Conservation (phyloP, 108 stramenopile species). For the Chaetoceros tenuissimus region DNA sequence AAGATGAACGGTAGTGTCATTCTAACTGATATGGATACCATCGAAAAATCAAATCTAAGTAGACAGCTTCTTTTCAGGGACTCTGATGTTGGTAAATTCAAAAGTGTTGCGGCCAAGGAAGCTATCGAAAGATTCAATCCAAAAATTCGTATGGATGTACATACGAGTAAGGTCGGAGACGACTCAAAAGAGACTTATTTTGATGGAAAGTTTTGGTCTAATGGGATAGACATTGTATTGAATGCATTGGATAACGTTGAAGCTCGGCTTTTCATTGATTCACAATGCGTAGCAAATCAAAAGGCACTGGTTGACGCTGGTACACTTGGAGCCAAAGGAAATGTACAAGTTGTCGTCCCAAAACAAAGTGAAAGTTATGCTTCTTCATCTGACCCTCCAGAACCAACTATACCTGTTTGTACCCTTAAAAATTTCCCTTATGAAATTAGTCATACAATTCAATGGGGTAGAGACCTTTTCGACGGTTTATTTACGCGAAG, state of each 20-base stretch:
- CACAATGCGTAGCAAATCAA: constrained; percentile 62
- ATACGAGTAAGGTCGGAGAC: constrained; percentile 77
- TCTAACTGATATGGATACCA: constrained; percentile 98
- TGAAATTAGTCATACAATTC: constrained; percentile 82
- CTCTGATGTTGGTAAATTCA: constrained; percentile 76
- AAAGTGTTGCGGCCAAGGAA: constrained; percentile 66
- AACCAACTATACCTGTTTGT: constrained; percentile 80
- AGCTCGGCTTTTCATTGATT: constrained; percentile 82
- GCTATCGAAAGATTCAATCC: constrained; percentile 56
- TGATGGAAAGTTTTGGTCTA: constrained; percentile 74
- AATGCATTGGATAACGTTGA: constrained; percentile 99
- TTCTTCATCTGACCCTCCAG: constrained; percentile 80
- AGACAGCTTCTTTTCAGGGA: constrained; percentile 93
- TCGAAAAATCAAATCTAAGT: constrained; percentile 98
- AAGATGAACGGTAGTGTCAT: constrained; percentile 38
- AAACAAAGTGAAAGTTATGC: constrained; percentile 79
- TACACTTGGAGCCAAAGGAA: constrained; percentile 82
- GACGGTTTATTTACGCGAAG: constrained; percentile 73
- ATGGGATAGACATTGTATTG: constrained; percentile 81
- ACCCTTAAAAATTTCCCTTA: constrained; percentile 88
- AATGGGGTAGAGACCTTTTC: constrained; percentile 84
- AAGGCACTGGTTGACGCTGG: constrained; percentile 77
- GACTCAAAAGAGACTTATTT: constrained; percentile 52
- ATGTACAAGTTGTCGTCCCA: constrained; percentile 85
- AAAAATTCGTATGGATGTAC: constrained; percentile 47